Percentiles rank a stretch among this genome's conserved stretches.
Conservation (phyloP, 495 filamentous ascomycete species). For the Annulohypoxylon bovei region DNA sequence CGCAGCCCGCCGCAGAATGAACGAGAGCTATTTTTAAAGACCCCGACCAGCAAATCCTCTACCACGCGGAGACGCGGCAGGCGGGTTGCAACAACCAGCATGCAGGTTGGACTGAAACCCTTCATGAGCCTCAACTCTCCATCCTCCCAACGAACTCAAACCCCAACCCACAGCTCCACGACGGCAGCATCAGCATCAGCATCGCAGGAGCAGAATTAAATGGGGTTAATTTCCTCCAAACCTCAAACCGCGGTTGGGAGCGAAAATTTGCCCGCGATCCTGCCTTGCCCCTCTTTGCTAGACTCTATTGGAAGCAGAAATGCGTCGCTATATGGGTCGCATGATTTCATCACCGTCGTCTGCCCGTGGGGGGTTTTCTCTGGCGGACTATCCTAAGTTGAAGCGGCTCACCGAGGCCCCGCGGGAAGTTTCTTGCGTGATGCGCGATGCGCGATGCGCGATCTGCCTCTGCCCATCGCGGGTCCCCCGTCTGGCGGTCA, state of each 20-base stretch:
- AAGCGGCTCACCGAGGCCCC: slow-evolving; percentile 2
- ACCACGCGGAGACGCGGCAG: neutral
- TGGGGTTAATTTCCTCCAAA: neutral
- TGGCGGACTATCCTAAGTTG: neutral
- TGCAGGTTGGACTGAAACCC: neutral
- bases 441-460: neutral
- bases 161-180: neutral
- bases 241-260: neutral
- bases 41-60: neutral
- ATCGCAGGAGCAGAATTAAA: neutral
- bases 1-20: neutral
- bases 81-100: neutral
- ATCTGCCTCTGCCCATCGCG: neutral
- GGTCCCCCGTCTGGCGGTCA: neutral
- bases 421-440: neutral
- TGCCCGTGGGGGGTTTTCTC: slow-evolving; percentile 1
- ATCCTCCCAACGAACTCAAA: neutral
- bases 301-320: neutral
- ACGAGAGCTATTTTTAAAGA: neutral
- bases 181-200: too few relatives aligned
- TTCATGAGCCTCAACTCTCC: slow-evolving; percentile 6
- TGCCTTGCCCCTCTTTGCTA: too few relatives aligned
- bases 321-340: neutral
- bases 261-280: neutral
- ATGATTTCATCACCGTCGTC: slow-evolving; percentile 1